A percentile compares a stretch with the other conserved stretches of the same genome.
Conservation (phyloP, 2,329 filamentous ascomycete species). For the Penicillium paneum region DNA sequence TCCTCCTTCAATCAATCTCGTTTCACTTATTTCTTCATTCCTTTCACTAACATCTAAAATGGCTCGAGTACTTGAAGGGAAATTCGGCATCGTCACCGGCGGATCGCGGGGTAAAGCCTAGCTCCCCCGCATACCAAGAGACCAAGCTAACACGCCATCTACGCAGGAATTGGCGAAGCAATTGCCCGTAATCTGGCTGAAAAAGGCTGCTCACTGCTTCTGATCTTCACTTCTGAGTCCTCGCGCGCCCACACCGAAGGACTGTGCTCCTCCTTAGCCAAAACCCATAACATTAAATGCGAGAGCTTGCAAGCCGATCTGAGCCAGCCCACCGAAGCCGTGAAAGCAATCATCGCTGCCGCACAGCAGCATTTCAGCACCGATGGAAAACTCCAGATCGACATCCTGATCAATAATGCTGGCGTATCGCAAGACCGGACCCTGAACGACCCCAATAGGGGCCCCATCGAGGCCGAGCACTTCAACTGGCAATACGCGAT, state of each 20-base stretch:
- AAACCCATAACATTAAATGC: conserved; percentile 58
- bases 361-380: conserved; percentile 58
- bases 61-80: conserved; percentile 59
- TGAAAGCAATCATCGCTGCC: conserved; percentile 54
- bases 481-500: conserved; percentile 72
- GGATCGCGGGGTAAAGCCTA: conserved; percentile 64
- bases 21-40: background rate
- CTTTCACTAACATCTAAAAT: conserved; percentile 9
- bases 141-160: background rate
- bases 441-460: conserved; percentile 62
- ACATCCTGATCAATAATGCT: conserved; percentile 86
- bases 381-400: conserved; percentile 60
- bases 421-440: conserved; percentile 55
- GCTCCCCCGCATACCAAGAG: conserved; percentile 1
- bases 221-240: conserved; percentile 68
- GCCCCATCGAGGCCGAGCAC: conserved; percentile 58
- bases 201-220: conserved; percentile 66
- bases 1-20: background rate
- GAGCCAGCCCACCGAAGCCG: conserved; percentile 58
- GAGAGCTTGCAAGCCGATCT: conserved; percentile 70
- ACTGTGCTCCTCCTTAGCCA: conserved; percentile 56
- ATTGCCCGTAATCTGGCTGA: conserved; percentile 67
- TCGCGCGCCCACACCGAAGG: conserved; percentile 53
- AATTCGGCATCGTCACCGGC: conserved; percentile 75
- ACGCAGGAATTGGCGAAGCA: conserved; percentile 68